Evolutionary conservation across 192 early-diverging fungal species (phyloP).

Genomic region (Phlyctochytrium bullatum): DNA sequence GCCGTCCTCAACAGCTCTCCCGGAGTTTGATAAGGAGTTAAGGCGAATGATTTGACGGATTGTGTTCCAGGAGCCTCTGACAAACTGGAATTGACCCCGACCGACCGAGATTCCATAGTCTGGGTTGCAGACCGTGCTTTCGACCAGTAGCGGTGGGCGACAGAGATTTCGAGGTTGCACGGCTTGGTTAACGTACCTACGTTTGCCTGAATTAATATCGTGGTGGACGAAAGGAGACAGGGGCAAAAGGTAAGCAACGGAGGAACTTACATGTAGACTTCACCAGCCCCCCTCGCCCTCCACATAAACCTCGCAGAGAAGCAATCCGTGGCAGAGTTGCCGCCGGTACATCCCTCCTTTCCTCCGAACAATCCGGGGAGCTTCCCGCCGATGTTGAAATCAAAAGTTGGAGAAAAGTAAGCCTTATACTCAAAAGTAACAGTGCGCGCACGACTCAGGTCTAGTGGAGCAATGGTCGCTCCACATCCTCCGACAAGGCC

Average conservation of each 20-base stretch:
- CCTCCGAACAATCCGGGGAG: slow-evolving; percentile 53
- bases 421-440: slow-evolving; percentile 46
- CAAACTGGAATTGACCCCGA: slow-evolving; percentile 48
- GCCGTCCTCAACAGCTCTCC: slow-evolving; percentile 15
- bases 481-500: slow-evolving; percentile 24
- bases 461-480: slow-evolving; percentile 22
- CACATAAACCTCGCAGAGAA: slow-evolving; percentile 59
- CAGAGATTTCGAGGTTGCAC: slow-evolving; percentile 22
- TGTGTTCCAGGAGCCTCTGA: slow-evolving; percentile 43
- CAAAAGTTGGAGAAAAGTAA: slow-evolving; percentile 42
- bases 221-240: too few species aligned
- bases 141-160: slow-evolving; percentile 24
- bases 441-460: slow-evolving; percentile 12
- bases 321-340: slow-evolving; percentile 51
- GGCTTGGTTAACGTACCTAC: slow-evolving; percentile 16
- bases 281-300: slow-evolving; percentile 45
- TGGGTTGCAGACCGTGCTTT: slow-evolving; percentile 46
- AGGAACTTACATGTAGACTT: slow-evolving; percentile 54
- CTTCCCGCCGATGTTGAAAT: slow-evolving; percentile 60
- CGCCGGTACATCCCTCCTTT: slow-evolving; percentile 42
- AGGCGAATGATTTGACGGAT: slow-evolving; percentile 43
- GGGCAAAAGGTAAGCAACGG: not conserved
- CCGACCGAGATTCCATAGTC: slow-evolving; percentile 52
- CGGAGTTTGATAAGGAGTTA: slow-evolving; percentile 23
- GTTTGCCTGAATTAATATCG: not conserved